Evolutionary conservation across 257 asterid genomes (phyloP).

Genomic region (Anisodus tanguticus): DNA sequence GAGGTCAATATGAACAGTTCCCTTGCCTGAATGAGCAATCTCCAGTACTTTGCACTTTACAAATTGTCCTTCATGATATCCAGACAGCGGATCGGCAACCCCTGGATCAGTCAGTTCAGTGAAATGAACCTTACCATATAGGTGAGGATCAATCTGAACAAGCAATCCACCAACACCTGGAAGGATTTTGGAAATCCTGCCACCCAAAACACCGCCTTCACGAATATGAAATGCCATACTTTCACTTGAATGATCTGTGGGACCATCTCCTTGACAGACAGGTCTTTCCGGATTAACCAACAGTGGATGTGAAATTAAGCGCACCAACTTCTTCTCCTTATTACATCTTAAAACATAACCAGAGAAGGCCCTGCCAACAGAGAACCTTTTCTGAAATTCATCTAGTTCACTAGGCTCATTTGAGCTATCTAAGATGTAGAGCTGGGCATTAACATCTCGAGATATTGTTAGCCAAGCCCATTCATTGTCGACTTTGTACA

Average conservation of each 20-base stretch:
- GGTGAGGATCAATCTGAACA: slow-evolving; percentile 73
- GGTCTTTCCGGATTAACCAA: slow-evolving; percentile 35
- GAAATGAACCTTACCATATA: slow-evolving; percentile 89
- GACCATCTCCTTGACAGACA: slow-evolving; percentile 32
- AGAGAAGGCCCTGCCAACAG: slow-evolving; percentile 67
- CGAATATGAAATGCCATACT: slow-evolving; percentile 48
- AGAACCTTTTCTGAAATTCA: slow-evolving; percentile 70
- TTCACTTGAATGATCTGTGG: slow-evolving; percentile 36
- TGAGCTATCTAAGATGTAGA: slow-evolving; percentile 77
- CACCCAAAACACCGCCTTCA: slow-evolving; percentile 75
- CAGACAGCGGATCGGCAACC: slow-evolving; percentile 73
- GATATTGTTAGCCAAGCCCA: slow-evolving; percentile 85
- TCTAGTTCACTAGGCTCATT: slow-evolving; percentile 77
- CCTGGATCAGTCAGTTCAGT: slow-evolving; percentile 72
- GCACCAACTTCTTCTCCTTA: slow-evolving; percentile 79
- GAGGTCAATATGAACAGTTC: slow-evolving; percentile 76
- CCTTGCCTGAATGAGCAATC: slow-evolving; percentile 50
- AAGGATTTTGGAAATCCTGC: slow-evolving; percentile 81
- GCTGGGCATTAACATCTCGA: slow-evolving; percentile 71
- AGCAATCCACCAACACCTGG: slow-evolving; percentile 87
- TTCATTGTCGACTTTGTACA: slow-evolving; percentile 78
- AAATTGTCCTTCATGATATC: slow-evolving; percentile 75
- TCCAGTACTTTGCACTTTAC: slow-evolving; percentile 86
- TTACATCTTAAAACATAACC: slow-evolving; percentile 58
- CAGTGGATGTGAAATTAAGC: slow-evolving; percentile 57